A percentile compares a stretch with the other conserved stretches of the same genome.
Evolutionary conservation across 345 rosid genomes (phyloP).

Genomic region (Salix brachista): DNA sequence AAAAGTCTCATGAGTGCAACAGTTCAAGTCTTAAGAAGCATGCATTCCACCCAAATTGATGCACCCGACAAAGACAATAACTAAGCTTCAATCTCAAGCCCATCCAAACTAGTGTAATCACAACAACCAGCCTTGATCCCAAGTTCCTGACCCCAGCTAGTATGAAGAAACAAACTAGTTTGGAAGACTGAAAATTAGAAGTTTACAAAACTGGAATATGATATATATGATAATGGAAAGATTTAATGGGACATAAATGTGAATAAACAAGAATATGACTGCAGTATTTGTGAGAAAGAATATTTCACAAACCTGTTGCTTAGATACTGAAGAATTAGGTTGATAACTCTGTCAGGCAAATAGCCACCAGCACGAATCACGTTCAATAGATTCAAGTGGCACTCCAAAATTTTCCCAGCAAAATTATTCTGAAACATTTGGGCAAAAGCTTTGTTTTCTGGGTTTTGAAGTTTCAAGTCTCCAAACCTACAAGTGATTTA

Average conservation of each 20-base stretch:
- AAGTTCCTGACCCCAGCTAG: not conserved
- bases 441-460: conserved; percentile 80
- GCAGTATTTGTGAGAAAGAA: not conserved
- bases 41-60: not conserved
- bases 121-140: not conserved
- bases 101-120: not conserved
- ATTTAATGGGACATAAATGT: not conserved
- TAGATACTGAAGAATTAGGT: conserved; percentile 89
- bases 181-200: not conserved
- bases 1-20: not conserved
- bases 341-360: conserved; percentile 93
- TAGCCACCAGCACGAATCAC: conserved; percentile 83
- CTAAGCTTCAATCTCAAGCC: not conserved
- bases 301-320: conserved; percentile 68
- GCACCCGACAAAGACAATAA: not conserved
- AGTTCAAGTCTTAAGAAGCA: not conserved
- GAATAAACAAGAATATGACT: not conserved
- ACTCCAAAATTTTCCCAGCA: conserved; percentile 89
- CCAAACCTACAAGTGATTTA: conserved; percentile 64
- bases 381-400: conserved; percentile 80
- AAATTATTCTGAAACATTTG: conserved; percentile 88
- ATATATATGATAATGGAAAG: not conserved
- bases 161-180: not conserved
- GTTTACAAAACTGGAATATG: not conserved
- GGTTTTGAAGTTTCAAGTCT: conserved; percentile 81